A percentile compares a stretch with the other conserved stretches of the same genome.
phyloP scores from a whole-genome alignment of 352 stramenopile species.

The Phytophthora lateralis region DNA sequence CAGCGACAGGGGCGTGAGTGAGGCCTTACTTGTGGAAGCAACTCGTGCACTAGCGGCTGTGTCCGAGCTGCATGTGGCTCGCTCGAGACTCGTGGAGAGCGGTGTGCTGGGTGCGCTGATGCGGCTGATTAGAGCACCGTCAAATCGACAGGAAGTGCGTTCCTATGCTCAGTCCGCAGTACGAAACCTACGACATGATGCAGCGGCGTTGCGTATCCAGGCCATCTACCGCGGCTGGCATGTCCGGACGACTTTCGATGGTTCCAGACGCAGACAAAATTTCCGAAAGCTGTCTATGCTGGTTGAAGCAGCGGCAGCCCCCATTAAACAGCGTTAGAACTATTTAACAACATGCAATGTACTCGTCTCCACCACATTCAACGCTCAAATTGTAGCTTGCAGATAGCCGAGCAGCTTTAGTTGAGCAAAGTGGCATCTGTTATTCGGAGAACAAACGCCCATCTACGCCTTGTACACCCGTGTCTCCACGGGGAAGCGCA shows the following conservation, averaged over 20 bases:
- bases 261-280: conserved; percentile 25
- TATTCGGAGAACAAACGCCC: background rate
- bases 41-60: conserved; percentile 66
- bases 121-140: conserved; percentile 56
- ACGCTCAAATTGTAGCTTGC: background rate
- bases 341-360: conserved; percentile 3
- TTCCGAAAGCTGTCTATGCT: conserved; percentile 31
- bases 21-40: conserved; percentile 58
- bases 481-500: conserved; percentile 68
- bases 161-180: conserved; percentile 53
- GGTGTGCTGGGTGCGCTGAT: conserved; percentile 64
- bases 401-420: background rate
- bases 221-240: conserved; percentile 70
- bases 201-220: conserved; percentile 74
- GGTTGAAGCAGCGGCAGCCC: conserved; percentile 21
- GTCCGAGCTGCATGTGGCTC: conserved; percentile 63
- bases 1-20: conserved; percentile 25
- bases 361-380: background rate
- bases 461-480: conserved; percentile 54
- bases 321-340: conserved; percentile 26
- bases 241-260: conserved; percentile 39
- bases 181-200: conserved; percentile 71
- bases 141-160: conserved; percentile 43
- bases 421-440: background rate
- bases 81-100: conserved; percentile 61